These are phyloP conservation scores for Diplodia corticola DNA, from an alignment of 2,329 filamentous ascomycete species.

Conservation along the genomic window DNA sequence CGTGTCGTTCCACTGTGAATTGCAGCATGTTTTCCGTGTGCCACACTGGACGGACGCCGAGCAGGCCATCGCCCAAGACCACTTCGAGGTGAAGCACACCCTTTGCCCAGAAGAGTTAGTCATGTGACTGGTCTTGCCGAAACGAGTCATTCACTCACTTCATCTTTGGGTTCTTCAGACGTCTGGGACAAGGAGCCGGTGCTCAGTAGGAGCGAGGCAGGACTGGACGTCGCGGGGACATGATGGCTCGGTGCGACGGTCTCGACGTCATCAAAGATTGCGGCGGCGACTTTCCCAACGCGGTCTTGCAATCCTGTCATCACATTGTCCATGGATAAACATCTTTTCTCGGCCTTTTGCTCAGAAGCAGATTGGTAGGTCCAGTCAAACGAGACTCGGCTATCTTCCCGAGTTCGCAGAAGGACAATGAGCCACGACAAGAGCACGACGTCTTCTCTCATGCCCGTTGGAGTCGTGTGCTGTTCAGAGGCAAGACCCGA, in stretches of 20 bases:
- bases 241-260: background rate
- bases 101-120: background rate
- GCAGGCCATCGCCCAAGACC: conserved; percentile 27
- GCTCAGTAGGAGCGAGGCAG: background rate
- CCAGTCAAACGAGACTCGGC: conserved; percentile 6
- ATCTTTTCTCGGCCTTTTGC: background rate
- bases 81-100: background rate
- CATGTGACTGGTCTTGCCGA: background rate
- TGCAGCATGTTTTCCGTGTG: conserved; percentile 44
- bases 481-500: background rate
- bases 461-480: background rate
- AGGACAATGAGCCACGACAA: conserved; percentile 19
- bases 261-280: background rate
- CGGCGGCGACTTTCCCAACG: background rate
- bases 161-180: background rate
- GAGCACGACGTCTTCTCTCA: conserved; percentile 11
- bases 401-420: background rate
- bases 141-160: background rate
- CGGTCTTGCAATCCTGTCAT: background rate
- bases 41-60: conserved; percentile 46
- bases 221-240: background rate
- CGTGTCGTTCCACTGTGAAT: conserved; percentile 47
- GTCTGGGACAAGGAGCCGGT: background rate
- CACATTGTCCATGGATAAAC: background rate
- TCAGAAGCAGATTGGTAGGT: background rate